Evolutionary conservation across 2,329 filamentous ascomycete genomes (phyloP), one percentile per base, ranked within the genome.

Genomic region (Fusarium miscanthi): DNA sequence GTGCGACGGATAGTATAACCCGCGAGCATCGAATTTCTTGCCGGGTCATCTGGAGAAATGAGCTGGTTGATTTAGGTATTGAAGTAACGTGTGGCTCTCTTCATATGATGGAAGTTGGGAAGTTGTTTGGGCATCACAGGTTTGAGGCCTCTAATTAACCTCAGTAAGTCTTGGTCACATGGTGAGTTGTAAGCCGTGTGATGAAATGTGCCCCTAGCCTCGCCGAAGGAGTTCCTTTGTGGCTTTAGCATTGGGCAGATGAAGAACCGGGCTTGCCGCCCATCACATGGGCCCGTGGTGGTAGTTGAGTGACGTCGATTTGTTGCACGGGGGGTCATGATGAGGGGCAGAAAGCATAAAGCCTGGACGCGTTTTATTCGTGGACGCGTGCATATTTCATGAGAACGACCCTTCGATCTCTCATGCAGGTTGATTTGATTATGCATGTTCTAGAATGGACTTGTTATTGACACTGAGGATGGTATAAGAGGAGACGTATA

Each of bases 251-350:
- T 59, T 60, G 51, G 30, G 43, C 53, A 56, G 27, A 41, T 59
- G 41, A 48, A 51, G 63, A 70, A 69, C 59, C 70, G 70, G 70
- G 70, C 54, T 73, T 74, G 59, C 70, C 70, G 59, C 67, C 66
- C 40, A 73, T 74, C 70, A 73, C 70, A 73, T 74, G 70, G 37
- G 51, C 52, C 38, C 57, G 46, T 21, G 35, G 67, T 72, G 63
- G 51, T 23, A 56, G 56, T 59, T 53, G 66, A 59, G 70, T 73
- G 70, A 73, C 70, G 67, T 72, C 54, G 62, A 61, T 56, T 49
- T 38, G 67, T 74, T 25, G 70, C 63, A 74, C 67, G 45, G 37
- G 49, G 45, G 38, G 46, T 56, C 58, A 67, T 61, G 43, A 31
- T 41, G 60, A 61, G 62, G 70, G 56, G 60, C 33, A 46, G 33